A percentile compares a stretch with the other conserved stretches of the same genome.
phyloP scores from a whole-genome alignment of 176 grass and related monocot species.

The Rhipidocladum racemiflorum region DNA sequence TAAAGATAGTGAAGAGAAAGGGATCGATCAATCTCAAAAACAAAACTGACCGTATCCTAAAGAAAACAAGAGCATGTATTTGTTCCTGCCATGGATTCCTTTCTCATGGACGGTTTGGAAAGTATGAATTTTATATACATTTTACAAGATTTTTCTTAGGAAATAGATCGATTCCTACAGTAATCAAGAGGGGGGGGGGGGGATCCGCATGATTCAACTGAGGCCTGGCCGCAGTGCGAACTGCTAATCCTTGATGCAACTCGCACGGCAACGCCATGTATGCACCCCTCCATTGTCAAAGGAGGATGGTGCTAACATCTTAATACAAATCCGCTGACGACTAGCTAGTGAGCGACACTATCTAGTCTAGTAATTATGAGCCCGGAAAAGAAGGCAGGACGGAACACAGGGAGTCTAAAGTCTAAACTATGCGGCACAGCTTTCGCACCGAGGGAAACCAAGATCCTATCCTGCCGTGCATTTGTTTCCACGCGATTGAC shows the following conservation, averaged over 20 bases:
- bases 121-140: too few species aligned
- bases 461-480: constrained; percentile 1
- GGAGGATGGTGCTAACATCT: background rate
- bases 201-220: too few species aligned
- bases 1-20: background rate
- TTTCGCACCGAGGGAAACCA: background rate
- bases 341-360: background rate
- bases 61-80: background rate
- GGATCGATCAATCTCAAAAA: background rate
- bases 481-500: background rate
- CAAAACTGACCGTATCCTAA: background rate
- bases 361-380: background rate
- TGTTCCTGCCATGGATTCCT: background rate
- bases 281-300: background rate
- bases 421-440: too few species aligned
- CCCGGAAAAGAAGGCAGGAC: constrained; percentile 25
- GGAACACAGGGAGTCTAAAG: constrained; percentile 9
- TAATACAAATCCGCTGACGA: background rate
- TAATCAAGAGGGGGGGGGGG: too few species aligned
- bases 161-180: too few species aligned
- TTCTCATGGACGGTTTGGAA: background rate
- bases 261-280: background rate
- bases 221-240: too few species aligned
- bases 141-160: too few species aligned
- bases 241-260: background rate